Percentiles rank a stretch among this genome's conserved stretches.
phyloP scores from a whole-genome alignment of 2,329 filamentous ascomycete species.

The Sporothrix curviconia region DNA sequence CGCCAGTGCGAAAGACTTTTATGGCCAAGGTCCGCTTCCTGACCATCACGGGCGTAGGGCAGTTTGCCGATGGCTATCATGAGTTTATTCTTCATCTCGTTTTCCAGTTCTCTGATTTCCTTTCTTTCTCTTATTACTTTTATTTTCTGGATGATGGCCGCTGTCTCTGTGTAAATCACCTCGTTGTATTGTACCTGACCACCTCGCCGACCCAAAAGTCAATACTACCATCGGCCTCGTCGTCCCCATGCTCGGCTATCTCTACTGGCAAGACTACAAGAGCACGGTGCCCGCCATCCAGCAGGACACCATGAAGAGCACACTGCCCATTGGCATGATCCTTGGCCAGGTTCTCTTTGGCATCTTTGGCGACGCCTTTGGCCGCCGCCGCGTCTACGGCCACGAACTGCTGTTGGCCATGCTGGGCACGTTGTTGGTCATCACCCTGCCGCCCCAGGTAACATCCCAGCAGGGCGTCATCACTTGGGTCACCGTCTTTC shows the following conservation, averaged over 20 bases:
- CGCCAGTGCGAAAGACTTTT: not conserved
- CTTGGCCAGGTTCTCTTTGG: constrained; percentile 59
- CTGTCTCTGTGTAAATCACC: too few relatives aligned
- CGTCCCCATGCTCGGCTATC: constrained; percentile 6
- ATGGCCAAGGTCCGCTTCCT: not conserved
- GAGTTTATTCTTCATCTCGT: not conserved
- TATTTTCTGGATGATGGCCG: too few relatives aligned
- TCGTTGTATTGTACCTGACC: too few relatives aligned
- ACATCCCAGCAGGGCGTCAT: not conserved
- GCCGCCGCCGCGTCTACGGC: constrained; percentile 35
- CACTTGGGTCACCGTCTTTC: not conserved
- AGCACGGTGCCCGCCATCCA: constrained; percentile 42
- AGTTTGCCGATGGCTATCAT: not conserved
- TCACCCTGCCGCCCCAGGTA: not conserved
- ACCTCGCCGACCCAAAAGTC: too few relatives aligned
- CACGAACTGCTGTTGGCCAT: not conserved
- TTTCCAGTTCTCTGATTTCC: too few relatives aligned
- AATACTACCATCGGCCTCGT: constrained; percentile 2
- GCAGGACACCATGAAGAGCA: constrained; percentile 60
- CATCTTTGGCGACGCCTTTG: constrained; percentile 54
- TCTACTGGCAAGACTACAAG: constrained; percentile 8
- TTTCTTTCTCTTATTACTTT: too few relatives aligned
- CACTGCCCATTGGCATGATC: constrained; percentile 58
- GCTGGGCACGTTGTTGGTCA: not conserved
- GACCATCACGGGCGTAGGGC: not conserved